These are phyloP conservation scores for Aplosporella prunicola DNA, from an alignment of 2,329 filamentous ascomycete species.

Conservation along the genomic window DNA sequence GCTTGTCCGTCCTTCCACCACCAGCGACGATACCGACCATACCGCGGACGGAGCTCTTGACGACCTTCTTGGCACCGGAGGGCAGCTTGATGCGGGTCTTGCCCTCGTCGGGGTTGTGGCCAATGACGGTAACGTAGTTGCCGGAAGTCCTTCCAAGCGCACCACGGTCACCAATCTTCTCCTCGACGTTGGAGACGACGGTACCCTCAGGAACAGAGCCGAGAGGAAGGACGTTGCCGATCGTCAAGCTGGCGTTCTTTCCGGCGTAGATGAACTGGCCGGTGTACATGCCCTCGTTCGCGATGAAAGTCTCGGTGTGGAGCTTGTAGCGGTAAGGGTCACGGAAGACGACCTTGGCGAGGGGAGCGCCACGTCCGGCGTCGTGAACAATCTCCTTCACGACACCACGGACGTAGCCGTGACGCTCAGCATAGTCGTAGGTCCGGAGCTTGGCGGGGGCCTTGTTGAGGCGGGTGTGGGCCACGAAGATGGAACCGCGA, in stretches of 20 bases:
- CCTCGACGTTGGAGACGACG: conserved; percentile 97
- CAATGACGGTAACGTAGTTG: conserved; percentile 89
- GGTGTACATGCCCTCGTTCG: conserved; percentile 99
- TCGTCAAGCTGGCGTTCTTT: conserved; percentile 93
- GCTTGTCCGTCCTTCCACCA: conserved; percentile 99
- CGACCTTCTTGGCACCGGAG: conserved; percentile 97
- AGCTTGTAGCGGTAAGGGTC: conserved; percentile 98
- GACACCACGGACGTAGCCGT: conserved; percentile 95
- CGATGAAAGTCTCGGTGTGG: conserved; percentile 98
- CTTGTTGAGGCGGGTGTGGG: conserved; percentile 69
- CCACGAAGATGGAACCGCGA: conserved; percentile 69
- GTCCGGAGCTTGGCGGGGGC: conserved; percentile 89
- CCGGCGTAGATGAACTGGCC: conserved; percentile 99
- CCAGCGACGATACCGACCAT: conserved; percentile 99
- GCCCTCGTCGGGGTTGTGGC: conserved; percentile 57
- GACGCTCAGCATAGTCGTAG: conserved; percentile 92
- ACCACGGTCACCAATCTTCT: conserved; percentile 96
- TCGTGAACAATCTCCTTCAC: conserved; percentile 99
- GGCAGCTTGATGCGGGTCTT: conserved; percentile 99
- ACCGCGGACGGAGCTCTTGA: conserved; percentile 82
- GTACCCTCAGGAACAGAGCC: conserved; percentile 96
- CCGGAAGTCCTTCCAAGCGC: conserved; percentile 92
- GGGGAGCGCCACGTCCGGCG: conserved; percentile 92
- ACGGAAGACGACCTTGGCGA: conserved; percentile 94
- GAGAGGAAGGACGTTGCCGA: conserved; percentile 96